Evolutionary conservation across 2,329 filamentous ascomycete genomes (phyloP).

Genomic region (Colletotrichum agaves): DNA sequence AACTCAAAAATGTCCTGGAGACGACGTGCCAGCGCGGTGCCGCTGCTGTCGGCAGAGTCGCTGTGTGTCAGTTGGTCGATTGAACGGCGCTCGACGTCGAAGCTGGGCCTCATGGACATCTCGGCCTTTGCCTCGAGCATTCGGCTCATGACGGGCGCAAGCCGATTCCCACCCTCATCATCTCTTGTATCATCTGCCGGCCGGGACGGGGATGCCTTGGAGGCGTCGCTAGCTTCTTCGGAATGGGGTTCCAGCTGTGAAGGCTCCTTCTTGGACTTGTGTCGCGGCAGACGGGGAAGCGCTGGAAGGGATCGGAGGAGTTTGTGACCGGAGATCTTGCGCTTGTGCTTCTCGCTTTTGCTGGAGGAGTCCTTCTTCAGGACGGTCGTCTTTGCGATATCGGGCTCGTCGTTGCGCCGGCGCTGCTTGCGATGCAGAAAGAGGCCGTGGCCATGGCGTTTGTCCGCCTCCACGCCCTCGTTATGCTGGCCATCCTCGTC

Average conservation of each 20-base stretch:
- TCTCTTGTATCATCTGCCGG: conserved; percentile 33
- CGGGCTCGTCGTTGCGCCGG: conserved; percentile 47
- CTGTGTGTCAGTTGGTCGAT: conserved; percentile 50
- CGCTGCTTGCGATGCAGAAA: conserved; percentile 49
- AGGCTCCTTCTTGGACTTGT: conserved; percentile 56
- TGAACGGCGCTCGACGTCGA: conserved; percentile 61
- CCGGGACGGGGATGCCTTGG: conserved; percentile 38
- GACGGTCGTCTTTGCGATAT: conserved; percentile 45
- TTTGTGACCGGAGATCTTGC: conserved; percentile 66
- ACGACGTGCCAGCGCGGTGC: conserved; percentile 73
- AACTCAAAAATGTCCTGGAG: conserved; percentile 90
- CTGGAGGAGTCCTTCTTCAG: conserved; percentile 46
- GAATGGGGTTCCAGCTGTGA: conserved; percentile 52
- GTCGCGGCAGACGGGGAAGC: conserved; percentile 58
- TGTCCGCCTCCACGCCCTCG: conserved; percentile 1
- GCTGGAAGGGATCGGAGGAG: conserved; percentile 74
- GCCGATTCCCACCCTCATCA: conserved; percentile 54
- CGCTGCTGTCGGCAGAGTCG: conserved; percentile 49
- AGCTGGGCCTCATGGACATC: conserved; percentile 68
- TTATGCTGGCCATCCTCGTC: conserved; percentile 42
- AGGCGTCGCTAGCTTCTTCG: conserved; percentile 46
- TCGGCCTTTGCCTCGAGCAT: conserved; percentile 79
- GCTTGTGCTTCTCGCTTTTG: conserved; percentile 60
- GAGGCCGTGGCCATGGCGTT: conserved; percentile 10
- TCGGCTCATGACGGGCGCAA: conserved; percentile 79